Percentiles rank a stretch among this genome's conserved stretches.
phyloP scores from a whole-genome alignment of 257 asterid species.

The Catharanthus roseus region DNA sequence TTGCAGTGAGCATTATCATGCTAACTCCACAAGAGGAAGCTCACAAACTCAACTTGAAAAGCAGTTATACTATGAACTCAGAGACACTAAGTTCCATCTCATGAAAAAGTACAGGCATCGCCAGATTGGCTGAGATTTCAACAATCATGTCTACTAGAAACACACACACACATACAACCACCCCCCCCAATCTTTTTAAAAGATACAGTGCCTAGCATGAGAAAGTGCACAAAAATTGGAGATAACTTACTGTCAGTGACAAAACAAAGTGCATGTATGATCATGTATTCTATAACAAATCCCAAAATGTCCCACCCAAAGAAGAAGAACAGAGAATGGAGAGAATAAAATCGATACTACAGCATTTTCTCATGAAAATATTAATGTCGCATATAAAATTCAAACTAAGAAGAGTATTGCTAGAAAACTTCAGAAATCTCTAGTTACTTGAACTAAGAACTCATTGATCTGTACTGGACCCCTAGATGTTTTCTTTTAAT shows the following conservation, averaged over 20 bases:
- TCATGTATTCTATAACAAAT: not conserved
- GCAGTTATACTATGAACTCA: no score
- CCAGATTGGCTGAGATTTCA: not conserved
- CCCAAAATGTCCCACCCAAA: no score
- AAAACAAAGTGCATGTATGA: no score
- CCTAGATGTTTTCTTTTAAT: not conserved
- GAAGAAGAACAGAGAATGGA: no score
- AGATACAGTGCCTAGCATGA: not conserved
- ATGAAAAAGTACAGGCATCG: not conserved
- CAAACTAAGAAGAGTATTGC: not conserved
- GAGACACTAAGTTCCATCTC: not conserved
- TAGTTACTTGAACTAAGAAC: not conserved
- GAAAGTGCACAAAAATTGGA: not conserved
- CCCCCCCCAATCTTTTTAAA: no score
- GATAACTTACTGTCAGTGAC: not conserved
- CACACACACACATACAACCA: no score
- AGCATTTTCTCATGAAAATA: no score
- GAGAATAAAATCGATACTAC: no score
- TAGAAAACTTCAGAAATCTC: not conserved
- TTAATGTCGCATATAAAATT: no score
- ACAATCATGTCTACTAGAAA: not conserved
- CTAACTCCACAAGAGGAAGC: not conserved
- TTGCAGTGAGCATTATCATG: no score
- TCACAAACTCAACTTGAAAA: not conserved
- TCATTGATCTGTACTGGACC: not conserved